Conservation (phyloP, 2,329 filamentous ascomycete genomes). For the Coniochaeta pulveracea region DNA sequence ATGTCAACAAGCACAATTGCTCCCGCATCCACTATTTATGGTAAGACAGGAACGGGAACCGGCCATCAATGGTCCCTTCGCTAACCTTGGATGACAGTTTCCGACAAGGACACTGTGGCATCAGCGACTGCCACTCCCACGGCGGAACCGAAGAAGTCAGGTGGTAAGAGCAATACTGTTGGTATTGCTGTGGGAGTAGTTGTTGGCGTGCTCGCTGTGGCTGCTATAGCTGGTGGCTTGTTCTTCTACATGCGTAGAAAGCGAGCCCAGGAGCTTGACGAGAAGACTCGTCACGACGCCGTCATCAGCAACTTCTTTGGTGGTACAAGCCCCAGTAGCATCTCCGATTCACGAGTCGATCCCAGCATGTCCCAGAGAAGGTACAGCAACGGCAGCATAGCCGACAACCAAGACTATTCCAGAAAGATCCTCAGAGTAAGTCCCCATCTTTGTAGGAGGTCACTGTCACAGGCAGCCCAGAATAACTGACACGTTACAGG, state of each 20-base stretch:
- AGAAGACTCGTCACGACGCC: constrained; percentile 73
- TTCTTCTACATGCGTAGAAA: constrained; percentile 68
- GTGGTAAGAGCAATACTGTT: constrained; percentile 53
- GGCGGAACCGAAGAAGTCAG: constrained; percentile 13
- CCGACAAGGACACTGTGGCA: too few relatives aligned
- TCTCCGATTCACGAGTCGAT: constrained; percentile 76
- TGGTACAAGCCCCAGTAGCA: constrained; percentile 51
- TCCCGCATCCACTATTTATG: too few relatives aligned
- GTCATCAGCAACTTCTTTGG: constrained; percentile 68
- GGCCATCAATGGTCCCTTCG: too few relatives aligned
- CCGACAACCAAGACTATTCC: constrained; percentile 94
- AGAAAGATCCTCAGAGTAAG: constrained; percentile 87
- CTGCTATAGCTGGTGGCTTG: constrained; percentile 52
- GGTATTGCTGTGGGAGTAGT: constrained; percentile 84
- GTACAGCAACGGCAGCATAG: constrained; percentile 90
- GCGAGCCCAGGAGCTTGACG: constrained; percentile 67
- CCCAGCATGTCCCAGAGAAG: constrained; percentile 74
- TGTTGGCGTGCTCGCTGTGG: constrained; percentile 64
- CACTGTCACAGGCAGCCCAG: background rate
- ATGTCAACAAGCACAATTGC: constrained; percentile 10
- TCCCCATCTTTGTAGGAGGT: constrained; percentile 12
- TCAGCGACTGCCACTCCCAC: constrained; percentile 11
- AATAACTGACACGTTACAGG: background rate
- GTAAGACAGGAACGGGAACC: too few relatives aligned
- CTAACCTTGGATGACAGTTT: too few relatives aligned